Evolutionary conservation across 2,329 filamentous ascomycete species (phyloP).

Genomic region (Pseudopyricularia cyperi): DNA sequence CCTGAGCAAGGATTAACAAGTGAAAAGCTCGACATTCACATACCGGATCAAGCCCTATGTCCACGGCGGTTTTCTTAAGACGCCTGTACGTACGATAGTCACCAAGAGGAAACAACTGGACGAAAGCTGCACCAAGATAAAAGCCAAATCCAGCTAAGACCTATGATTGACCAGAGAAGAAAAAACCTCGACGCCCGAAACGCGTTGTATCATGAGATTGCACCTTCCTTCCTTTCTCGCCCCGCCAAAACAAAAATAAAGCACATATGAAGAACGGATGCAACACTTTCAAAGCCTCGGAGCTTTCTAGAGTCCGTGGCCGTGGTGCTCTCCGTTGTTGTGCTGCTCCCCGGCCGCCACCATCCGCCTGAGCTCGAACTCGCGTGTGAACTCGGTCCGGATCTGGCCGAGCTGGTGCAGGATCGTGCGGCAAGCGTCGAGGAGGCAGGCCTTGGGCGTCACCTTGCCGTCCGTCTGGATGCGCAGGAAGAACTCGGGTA

Average conservation of each 20-base stretch:
- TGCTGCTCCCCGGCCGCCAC: slow-evolving; percentile 50
- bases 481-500: slow-evolving; percentile 54
- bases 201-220: neutral
- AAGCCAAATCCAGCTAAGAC: too few species aligned
- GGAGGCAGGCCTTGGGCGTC: slow-evolving; percentile 77
- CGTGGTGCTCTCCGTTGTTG: slow-evolving; percentile 19
- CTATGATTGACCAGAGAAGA: too few species aligned
- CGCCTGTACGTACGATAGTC: too few species aligned
- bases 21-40: too few species aligned
- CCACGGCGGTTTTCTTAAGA: too few species aligned
- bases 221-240: neutral
- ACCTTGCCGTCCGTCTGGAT: slow-evolving; percentile 85
- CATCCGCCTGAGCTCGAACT: slow-evolving; percentile 82
- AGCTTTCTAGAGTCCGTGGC: neutral
- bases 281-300: neutral
- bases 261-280: neutral
- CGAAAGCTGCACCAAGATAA: too few species aligned
- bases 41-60: too few species aligned
- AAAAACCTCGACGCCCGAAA: too few species aligned
- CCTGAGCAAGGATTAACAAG: too few species aligned
- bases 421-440: slow-evolving; percentile 68
- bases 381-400: slow-evolving; percentile 80
- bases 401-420: slow-evolving; percentile 71
- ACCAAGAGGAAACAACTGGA: too few species aligned
- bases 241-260: neutral